Evolutionary conservation across 2,329 filamentous ascomycete species (phyloP).

Genomic region (Botrytis fabae): DNA sequence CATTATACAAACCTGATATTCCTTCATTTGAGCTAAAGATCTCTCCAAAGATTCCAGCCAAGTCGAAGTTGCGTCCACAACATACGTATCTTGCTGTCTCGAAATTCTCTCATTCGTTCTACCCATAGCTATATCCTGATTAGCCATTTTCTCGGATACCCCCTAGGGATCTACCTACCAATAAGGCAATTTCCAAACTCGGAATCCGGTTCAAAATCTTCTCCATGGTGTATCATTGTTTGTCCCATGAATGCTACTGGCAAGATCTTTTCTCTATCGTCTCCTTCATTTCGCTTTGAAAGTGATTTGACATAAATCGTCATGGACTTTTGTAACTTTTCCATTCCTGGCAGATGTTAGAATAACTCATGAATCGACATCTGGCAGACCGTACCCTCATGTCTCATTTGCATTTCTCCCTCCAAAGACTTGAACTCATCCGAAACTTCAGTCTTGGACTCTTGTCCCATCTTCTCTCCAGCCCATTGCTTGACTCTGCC

Average conservation of each 20-base stretch:
- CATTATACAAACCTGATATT: constrained; percentile 73
- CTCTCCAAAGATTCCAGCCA: constrained; percentile 94
- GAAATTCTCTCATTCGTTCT: constrained; percentile 86
- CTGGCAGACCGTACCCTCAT: constrained; percentile 67
- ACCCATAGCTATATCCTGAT: constrained; percentile 62
- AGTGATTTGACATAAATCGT: constrained; percentile 84
- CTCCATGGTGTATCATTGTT: constrained; percentile 84
- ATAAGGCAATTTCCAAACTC: constrained; percentile 87
- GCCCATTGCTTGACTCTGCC: constrained; percentile 98
- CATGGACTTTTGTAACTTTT: constrained; percentile 84
- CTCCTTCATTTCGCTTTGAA: constrained; percentile 76
- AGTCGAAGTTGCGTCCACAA: constrained; percentile 71
- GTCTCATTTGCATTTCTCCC: constrained; percentile 82
- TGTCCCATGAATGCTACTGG: constrained; percentile 78
- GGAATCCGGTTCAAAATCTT: constrained; percentile 88
- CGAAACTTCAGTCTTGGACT: constrained; percentile 81
- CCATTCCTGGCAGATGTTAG: constrained; percentile 68
- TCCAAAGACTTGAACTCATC: constrained; percentile 92
- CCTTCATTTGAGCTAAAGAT: constrained; percentile 92
- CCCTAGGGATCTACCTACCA: constrained; percentile 41
- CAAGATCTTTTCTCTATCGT: constrained; percentile 84
- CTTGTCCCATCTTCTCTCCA: constrained; percentile 91
- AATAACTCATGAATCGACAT: neutral
- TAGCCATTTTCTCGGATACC: constrained; percentile 24
- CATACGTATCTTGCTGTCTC: constrained; percentile 80